A percentile compares a stretch with the other conserved stretches of the same genome.
phyloP scores from a whole-genome alignment of 441 rosid genomes.

The Populus trichocarpa region DNA sequence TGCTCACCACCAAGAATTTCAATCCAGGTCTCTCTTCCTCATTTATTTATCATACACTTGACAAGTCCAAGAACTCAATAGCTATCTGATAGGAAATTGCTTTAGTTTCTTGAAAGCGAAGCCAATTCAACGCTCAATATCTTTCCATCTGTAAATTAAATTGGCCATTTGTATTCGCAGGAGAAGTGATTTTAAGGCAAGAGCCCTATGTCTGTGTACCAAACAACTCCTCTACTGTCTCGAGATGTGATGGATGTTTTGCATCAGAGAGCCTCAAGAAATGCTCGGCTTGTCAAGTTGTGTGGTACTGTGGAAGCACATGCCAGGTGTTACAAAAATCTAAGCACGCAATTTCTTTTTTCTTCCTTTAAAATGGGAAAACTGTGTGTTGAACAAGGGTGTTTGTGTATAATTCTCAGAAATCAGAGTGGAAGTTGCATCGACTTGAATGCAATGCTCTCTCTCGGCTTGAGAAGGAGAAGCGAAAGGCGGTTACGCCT shows the following conservation, averaged over 20 bases:
- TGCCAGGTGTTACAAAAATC: conserved; percentile 60
- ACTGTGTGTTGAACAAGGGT: not conserved
- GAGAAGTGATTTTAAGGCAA: conserved; percentile 74
- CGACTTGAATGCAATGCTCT: conserved; percentile 74
- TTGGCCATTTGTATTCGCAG: conserved; percentile 29
- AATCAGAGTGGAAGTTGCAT: conserved; percentile 82
- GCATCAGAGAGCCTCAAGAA: conserved; percentile 48
- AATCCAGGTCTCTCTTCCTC: conserved; percentile 53
- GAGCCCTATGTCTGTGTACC: conserved; percentile 79
- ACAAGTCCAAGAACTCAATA: not conserved
- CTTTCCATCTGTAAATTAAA: not conserved
- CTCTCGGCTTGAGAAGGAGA: conserved; percentile 56
- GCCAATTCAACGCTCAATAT: not conserved
- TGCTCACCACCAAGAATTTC: conserved; percentile 52
- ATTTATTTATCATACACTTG: not conserved
- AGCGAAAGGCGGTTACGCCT: conserved; percentile 64
- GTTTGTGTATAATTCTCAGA: conserved; percentile 37
- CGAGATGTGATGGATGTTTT: conserved; percentile 77
- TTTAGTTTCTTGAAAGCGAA: not conserved
- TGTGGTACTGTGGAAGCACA: conserved; percentile 71
- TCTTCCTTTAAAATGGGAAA: not conserved
- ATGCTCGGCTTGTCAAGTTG: conserved; percentile 77
- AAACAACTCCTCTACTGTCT: conserved; percentile 44
- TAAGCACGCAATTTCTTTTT: not conserved
- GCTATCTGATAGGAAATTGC: not conserved